These are phyloP conservation scores for Penicillium angulare DNA, from an alignment of 495 filamentous ascomycete species.

Conservation along the genomic window DNA sequence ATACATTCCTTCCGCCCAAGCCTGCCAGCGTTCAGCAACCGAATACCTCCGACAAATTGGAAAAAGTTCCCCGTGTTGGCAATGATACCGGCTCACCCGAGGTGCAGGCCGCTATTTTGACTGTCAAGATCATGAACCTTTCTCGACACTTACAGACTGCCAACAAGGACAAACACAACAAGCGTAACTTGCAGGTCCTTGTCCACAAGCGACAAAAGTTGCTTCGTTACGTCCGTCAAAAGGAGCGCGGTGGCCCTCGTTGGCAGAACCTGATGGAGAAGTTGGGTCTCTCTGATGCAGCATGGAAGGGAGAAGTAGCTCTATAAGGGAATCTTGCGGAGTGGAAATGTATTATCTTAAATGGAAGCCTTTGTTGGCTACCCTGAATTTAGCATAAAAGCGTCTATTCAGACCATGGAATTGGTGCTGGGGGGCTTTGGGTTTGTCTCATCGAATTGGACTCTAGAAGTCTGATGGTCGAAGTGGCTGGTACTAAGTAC, in stretches of 20 bases:
- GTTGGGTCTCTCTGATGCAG: slow-evolving; percentile 80
- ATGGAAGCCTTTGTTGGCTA: slow-evolving; percentile 2
- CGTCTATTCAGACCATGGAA: slow-evolving; percentile 12
- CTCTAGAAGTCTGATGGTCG: slow-evolving; percentile 1
- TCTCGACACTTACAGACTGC: slow-evolving; percentile 55
- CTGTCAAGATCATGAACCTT: slow-evolving; percentile 84
- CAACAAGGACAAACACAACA: slow-evolving; percentile 84
- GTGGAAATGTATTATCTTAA: slow-evolving; percentile 4
- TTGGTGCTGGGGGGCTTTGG: slow-evolving; percentile 5
- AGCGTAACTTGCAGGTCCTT: slow-evolving; percentile 79
- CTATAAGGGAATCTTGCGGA: slow-evolving; percentile 43
- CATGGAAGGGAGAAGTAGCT: slow-evolving; percentile 83
- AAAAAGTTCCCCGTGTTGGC: slow-evolving; percentile 69
- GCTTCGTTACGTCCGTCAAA: slow-evolving; percentile 76
- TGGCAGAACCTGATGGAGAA: slow-evolving; percentile 81
- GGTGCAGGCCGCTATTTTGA: slow-evolving; percentile 97
- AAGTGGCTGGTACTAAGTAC: slow-evolving; percentile 5
- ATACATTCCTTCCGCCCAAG: slow-evolving; percentile 60
- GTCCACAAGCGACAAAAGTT: slow-evolving; percentile 89
- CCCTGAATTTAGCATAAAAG: slow-evolving; percentile 13
- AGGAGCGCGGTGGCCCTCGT: slow-evolving; percentile 85
- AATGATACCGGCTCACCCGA: slow-evolving; percentile 91
- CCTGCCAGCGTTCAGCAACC: slow-evolving; percentile 31
- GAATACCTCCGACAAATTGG: slow-evolving; percentile 23
- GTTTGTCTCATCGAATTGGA: slow-evolving; percentile 9